These are phyloP conservation scores for Dissoconium aciculare DNA, from an alignment of 2,329 filamentous ascomycete genomes.

Conservation along the genomic window DNA sequence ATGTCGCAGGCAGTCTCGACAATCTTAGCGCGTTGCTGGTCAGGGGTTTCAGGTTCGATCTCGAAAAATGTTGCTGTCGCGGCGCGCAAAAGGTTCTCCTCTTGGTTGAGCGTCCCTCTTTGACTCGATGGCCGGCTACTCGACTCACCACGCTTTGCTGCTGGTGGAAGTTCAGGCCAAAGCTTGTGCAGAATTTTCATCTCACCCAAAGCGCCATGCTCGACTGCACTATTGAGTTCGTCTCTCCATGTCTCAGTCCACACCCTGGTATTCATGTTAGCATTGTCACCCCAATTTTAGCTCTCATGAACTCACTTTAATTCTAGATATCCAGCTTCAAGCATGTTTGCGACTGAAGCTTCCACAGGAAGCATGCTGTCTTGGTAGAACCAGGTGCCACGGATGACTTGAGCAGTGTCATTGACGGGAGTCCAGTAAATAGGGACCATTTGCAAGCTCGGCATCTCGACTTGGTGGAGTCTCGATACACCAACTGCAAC, in stretches of 20 bases:
- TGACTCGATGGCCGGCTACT: conserved; percentile 28
- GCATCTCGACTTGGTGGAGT: conserved; percentile 74
- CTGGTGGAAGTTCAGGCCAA: conserved; percentile 54
- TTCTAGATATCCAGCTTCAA: conserved; percentile 81
- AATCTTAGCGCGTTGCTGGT: conserved; percentile 29
- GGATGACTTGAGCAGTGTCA: conserved; percentile 65
- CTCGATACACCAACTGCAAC: conserved; percentile 82
- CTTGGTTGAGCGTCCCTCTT: conserved; percentile 4
- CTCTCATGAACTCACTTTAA: conserved; percentile 44
- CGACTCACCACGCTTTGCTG: conserved; percentile 30
- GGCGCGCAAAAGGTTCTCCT: conserved; percentile 13
- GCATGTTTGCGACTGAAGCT: conserved; percentile 69
- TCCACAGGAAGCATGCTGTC: conserved; percentile 89
- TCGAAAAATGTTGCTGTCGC: conserved; percentile 19
- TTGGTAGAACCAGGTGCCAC: conserved; percentile 95
- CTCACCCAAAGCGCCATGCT: conserved; percentile 78
- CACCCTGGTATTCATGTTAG: conserved; percentile 28
- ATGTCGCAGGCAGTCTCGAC: conserved; percentile 33
- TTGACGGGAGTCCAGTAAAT: conserved; percentile 96
- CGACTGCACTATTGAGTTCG: conserved; percentile 76
- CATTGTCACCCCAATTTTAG: conserved; percentile 43
- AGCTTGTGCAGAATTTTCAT: conserved; percentile 75
- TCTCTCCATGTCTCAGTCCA: conserved; percentile 90
- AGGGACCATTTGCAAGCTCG: conserved; percentile 69
- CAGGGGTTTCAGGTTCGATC: conserved; percentile 26